Evolutionary conservation across 2,329 filamentous ascomycete species (phyloP).

Genomic region (Scedosporium aurantiacum): DNA sequence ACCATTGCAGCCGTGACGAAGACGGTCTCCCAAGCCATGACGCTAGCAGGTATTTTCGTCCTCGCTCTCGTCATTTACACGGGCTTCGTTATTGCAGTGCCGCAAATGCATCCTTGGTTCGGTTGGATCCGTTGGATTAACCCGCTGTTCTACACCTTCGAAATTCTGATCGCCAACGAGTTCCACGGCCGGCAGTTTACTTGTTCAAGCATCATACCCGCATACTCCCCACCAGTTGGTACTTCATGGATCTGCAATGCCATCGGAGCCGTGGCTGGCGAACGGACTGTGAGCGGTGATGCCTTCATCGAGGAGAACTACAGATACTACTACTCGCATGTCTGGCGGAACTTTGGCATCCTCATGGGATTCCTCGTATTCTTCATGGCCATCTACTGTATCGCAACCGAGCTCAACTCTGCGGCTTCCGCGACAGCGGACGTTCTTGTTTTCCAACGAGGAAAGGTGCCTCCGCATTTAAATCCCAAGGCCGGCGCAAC

Average conservation of each 20-base stretch:
- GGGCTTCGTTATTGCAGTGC: constrained; percentile 40
- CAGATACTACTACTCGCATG: constrained; percentile 43
- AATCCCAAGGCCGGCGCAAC: constrained; percentile 17
- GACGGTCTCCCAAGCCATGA: constrained; percentile 49
- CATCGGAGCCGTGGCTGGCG: constrained; percentile 43
- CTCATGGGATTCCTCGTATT: constrained; percentile 51
- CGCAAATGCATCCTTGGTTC: constrained; percentile 61
- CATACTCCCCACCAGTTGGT: constrained; percentile 30
- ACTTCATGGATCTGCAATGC: constrained; percentile 41
- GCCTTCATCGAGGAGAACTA: constrained; percentile 46
- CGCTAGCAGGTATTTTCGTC: constrained; percentile 40
- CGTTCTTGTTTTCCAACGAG: constrained; percentile 54
- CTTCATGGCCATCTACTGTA: constrained; percentile 53
- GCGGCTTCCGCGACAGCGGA: constrained; percentile 53
- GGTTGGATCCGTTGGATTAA: constrained; percentile 68
- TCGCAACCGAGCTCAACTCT: constrained; percentile 54
- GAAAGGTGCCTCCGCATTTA: constrained; percentile 35
- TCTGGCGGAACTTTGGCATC: constrained; percentile 62
- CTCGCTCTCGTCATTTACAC: constrained; percentile 50
- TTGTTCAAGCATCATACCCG: constrained; percentile 41
- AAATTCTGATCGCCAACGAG: constrained; percentile 63
- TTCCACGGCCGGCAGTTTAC: constrained; percentile 46
- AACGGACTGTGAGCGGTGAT: constrained; percentile 46
- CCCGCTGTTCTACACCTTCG: constrained; percentile 64
- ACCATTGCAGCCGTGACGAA: constrained; percentile 61